Base-by-base conservation (phyloP, 148 eudicot genomes). In the Rhododendron mucronatum region DNA sequence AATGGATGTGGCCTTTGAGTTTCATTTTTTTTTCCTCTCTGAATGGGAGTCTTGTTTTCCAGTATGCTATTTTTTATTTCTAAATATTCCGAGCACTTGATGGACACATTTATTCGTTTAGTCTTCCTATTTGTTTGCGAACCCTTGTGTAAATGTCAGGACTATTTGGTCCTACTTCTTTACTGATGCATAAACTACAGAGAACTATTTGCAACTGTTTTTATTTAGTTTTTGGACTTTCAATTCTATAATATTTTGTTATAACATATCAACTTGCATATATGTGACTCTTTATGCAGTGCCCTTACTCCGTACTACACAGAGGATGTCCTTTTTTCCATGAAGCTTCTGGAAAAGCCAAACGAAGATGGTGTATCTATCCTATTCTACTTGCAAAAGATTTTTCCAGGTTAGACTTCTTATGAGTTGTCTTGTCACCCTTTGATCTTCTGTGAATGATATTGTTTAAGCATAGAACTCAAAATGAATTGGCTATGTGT, bases 331-430 rank as follows among this genome's bases (percentile, higher is more conserved):
- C 91, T 93, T 16, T 93, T 91, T 86, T 90, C 95, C 53, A 89
- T 91, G 44, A 85, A 91, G 79, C 85, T 18, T 73, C 87, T 93
- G 81, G 91, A 91, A 83, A 53, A 84, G 89, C 91, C 77, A 30
- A 93, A 93, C 84, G 95, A 93, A 90, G 95, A 93, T 85, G 95
- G 94, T 50, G 93, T 93, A 50, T 93, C 95, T 39, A 93, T 93
- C 86, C 88, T 92, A n/a, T 93, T 92, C 84, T 93, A 93, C 87
- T 88, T 93, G 87, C 95, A 93, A 84, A 93, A 93, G 86, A 93
- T 93, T 53, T 93, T 82, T 87, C 95, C 95, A 88, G 95, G 95
- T 91, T 57, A 41, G 84, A 28, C 73, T 86, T 90, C 80, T 86
- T 82, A 2, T 57, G 48, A 57, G 55, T 80, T 61, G 30, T 16